These are phyloP conservation scores for Baorangia bicolor DNA, from an alignment of 768 basidiomycete genomes.

Conservation along the genomic window DNA sequence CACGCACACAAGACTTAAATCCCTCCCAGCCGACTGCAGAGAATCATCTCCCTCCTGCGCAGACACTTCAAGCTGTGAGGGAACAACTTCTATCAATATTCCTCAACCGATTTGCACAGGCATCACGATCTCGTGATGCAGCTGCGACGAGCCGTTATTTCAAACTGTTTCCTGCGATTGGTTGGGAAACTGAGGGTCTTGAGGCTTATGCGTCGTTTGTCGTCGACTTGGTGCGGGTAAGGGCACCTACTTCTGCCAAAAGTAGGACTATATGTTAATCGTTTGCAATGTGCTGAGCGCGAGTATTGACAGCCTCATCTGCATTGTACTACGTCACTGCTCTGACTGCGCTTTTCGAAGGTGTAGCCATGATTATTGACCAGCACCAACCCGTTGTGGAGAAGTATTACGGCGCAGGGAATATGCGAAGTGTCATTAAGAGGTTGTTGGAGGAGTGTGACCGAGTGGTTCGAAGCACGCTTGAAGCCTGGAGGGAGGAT, in stretches of 20 bases:
- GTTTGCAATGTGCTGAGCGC: conserved; percentile 11
- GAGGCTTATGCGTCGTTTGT: conserved; percentile 93
- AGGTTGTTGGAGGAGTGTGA: conserved; percentile 85
- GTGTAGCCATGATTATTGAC: conserved; percentile 92
- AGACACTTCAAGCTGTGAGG: conserved; percentile 76
- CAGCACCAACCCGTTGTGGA: conserved; percentile 98
- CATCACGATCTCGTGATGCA: conserved; percentile 79
- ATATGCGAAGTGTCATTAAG: conserved; percentile 78
- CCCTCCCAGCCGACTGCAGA: conserved; percentile 80
- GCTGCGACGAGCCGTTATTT: conserved; percentile 91
- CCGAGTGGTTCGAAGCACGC: conserved; percentile 68
- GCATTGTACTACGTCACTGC: conserved; percentile 89
- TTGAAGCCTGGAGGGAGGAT: conserved; percentile 92
- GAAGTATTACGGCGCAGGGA: conserved; percentile 91
- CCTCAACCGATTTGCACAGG: conserved; percentile 74
- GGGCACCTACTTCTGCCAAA: conserved; percentile 78
- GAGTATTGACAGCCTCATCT: conserved; percentile 66
- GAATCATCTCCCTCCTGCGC: conserved; percentile 79
- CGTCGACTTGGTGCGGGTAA: conserved; percentile 80
- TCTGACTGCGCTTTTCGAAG: conserved; percentile 91
- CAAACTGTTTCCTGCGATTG: conserved; percentile 94
- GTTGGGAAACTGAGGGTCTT: conserved; percentile 90
- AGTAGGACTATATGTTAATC: conserved; percentile 44
- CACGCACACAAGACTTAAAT: not conserved
- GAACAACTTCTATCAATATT: conserved; percentile 77